Conservation (phyloP, 768 basidiomycete genomes). For the Russula ochroleuca region DNA sequence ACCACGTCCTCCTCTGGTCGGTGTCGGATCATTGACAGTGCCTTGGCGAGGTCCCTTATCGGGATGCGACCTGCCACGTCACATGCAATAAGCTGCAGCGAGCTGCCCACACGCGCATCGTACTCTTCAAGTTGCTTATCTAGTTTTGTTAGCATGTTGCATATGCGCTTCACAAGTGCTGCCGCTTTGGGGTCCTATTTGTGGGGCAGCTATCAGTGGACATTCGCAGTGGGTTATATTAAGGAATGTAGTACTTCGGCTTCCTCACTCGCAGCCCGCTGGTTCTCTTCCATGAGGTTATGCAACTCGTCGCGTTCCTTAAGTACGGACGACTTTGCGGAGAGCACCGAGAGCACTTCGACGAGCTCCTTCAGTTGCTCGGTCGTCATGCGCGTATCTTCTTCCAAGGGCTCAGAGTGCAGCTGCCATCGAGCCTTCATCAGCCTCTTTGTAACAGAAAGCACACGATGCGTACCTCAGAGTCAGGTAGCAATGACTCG, state of each 20-base stretch:
- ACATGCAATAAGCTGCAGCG: conserved; percentile 80
- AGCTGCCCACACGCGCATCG: conserved; percentile 79
- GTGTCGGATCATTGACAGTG: conserved; percentile 90
- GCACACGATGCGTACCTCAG: conserved; percentile 55
- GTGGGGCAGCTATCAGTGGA: conserved; percentile 9
- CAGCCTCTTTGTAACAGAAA: not conserved
- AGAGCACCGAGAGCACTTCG: conserved; percentile 85
- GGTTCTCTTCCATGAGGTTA: conserved; percentile 89
- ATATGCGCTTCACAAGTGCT: conserved; percentile 93
- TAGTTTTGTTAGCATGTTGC: conserved; percentile 92
- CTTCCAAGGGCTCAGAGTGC: conserved; percentile 52
- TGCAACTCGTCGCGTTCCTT: conserved; percentile 94
- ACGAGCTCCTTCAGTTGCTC: conserved; percentile 94
- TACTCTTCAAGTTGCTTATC: conserved; percentile 90
- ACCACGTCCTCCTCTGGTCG: conserved; percentile 86
- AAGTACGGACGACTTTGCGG: conserved; percentile 89
- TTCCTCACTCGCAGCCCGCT: conserved; percentile 57
- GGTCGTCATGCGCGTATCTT: conserved; percentile 91
- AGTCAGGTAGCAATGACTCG: conserved; percentile 79
- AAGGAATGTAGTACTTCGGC: conserved; percentile 48
- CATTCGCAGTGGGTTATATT: not conserved
- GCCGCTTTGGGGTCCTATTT: conserved; percentile 68
- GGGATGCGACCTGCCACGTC: conserved; percentile 87
- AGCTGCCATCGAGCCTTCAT: conserved; percentile 41
- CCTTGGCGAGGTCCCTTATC: conserved; percentile 83